phyloP scores from a whole-genome alignment of 768 basidiomycete genomes.

The Podaxis sp. region DNA sequence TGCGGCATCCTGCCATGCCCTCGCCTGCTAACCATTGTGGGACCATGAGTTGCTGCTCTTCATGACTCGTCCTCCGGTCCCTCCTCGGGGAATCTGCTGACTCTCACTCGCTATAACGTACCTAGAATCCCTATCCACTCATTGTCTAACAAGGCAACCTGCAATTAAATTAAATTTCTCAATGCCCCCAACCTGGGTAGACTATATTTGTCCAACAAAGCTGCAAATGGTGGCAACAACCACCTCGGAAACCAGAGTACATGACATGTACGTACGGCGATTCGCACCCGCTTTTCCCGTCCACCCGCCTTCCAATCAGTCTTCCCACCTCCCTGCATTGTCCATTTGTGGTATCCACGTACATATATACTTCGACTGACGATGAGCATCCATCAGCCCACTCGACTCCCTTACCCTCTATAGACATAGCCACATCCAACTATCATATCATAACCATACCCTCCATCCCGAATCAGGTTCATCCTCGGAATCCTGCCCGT shows the following conservation, averaged over 20 bases:
- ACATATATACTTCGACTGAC: not conserved
- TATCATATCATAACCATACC: not conserved
- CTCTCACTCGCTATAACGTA: not conserved
- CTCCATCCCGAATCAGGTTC: not conserved
- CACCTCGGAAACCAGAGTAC: conserved; percentile 6
- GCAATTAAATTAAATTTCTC: not conserved
- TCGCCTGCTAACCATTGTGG: not conserved
- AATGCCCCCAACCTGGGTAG: not conserved
- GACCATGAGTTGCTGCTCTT: not conserved
- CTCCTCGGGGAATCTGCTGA: not conserved
- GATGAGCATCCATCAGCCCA: not conserved
- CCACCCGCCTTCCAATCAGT: not conserved
- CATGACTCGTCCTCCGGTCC: not conserved
- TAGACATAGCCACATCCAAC: not conserved
- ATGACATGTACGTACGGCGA: not conserved
- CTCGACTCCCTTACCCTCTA: conserved; percentile 2
- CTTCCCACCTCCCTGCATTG: not conserved
- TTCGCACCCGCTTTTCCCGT: not conserved
- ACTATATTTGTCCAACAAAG: not conserved
- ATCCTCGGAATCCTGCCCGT: not conserved
- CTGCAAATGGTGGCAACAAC: not conserved
- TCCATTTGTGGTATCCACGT: not conserved
- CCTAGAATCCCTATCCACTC: not conserved
- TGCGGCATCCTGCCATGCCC: not conserved
- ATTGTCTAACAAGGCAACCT: not conserved